Base-by-base conservation (phyloP, 352 stramenopile species). In the Phytophthora tentaculata region DNA sequence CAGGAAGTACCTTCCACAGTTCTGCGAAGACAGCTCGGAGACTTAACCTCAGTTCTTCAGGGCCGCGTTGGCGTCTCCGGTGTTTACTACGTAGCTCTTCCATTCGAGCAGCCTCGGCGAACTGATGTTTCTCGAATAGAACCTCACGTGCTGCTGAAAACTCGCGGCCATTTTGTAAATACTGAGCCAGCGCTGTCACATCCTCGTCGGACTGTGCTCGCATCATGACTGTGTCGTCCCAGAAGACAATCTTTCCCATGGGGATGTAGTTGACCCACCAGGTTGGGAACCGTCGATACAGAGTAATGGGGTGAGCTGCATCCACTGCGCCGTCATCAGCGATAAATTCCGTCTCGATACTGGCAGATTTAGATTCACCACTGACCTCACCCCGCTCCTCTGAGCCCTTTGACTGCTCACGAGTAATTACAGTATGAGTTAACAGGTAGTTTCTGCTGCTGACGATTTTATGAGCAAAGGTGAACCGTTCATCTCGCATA, bases 111-210 rank as follows among this genome's bases (percentile, higher is more conserved):
- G 83, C 88, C 59, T 94, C 86, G 6, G 84, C 81, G 55, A 92
- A 92, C 45, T 89, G 74, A 59, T 92, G 84, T 56, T 92, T 89
- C 23, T 90, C 84, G 48, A 92, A 94, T 9, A 91, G 83, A 0
- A 88, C 74, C 45, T 91, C 86, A 16, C 91, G 60, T 48, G 79
- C 77, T 5, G 79, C 77, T 2, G 56, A 64, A 16, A 92, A 77
- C 3, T 75, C 63, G 1, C 75, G 72, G 20, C 89, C 80, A 26
- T 73, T 50, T 49, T 84, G 70, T 3, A 92, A 50, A 59, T 84
- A 92, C 16, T 58, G 52, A 5, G 56, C 52, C 5, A 93, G 55
- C 19, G 70, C 63, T 0, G 65, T 59, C 69, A 91, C 70, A 14
- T 78, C 69, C 10, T 89, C 81, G 64, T 90, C 79, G 1, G 84